Base-by-base conservation (phyloP, 306 rosid species). In the Begonia loranthoides region DNA sequence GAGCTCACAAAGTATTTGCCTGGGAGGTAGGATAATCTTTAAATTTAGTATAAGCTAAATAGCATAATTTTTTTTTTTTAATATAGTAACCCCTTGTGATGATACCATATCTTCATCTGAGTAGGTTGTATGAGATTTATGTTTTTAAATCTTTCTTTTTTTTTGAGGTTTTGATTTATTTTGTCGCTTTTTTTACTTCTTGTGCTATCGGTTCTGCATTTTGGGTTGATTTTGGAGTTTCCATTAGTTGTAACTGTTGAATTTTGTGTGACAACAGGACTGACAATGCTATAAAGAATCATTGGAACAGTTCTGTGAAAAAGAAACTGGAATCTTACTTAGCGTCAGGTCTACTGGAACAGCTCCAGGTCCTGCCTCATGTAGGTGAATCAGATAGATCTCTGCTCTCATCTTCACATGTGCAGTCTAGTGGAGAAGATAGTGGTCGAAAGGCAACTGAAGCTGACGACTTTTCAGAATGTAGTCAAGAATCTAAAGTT, bases 281-380 rank as follows among this genome's bases (percentile, higher is more conserved):
- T 62, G 99, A 92, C 84, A 92, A 92, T 72, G 70, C 99, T 51
- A 92, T 92, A 74, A 92, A 92, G 79, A 92, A 92, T 57, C 99
- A 92, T 65, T 92, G 99, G 99, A 87, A 92, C 70, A 92, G 99
- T 75, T 92, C 99, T 63, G 99, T 92, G 12, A 92, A 83, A 63
- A 92, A 92, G 74, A 92, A 92, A 76, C 68, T 92, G 81, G 99
- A 92, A 71, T 87, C 96, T 51, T 92, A 92, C 80, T 75, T 86
- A 74, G 83, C 92, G 11, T 83, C 99, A 0, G 99, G 99, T 66
- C 70, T 92, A 65, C 88, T 92, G 24, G 43, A 71, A 56, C 88
- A 73, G 77, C 69, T 63, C 45, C 88, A 79, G 63, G 72, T 60
- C 57, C 54, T 71, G 60, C 94, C 84, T 50, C 77, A 63, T 56